phyloP scores from a whole-genome alignment of 2,329 filamentous ascomycete species.

The Arthrobotrys musiformis region DNA sequence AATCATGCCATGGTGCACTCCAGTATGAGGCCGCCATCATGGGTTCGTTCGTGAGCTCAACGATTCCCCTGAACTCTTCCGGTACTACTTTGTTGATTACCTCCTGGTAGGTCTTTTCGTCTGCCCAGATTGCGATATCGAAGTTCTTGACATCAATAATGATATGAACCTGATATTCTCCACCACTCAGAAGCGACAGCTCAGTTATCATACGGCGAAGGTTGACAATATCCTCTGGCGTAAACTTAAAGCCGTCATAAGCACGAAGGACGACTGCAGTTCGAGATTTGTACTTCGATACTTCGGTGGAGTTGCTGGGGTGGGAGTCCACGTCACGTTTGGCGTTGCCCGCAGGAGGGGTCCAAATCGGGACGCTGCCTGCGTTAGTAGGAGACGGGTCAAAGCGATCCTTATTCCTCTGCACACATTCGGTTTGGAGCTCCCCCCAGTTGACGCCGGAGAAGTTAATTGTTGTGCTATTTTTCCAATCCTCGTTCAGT shows the following conservation, averaged over 20 bases:
- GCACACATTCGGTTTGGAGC: conserved; percentile 68
- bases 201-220: conserved; percentile 86
- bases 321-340: conserved; percentile 19
- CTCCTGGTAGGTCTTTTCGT: conserved; percentile 73
- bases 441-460: conserved; percentile 69
- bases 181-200: conserved; percentile 80
- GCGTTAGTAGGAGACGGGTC: conserved; percentile 57
- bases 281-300: conserved; percentile 65
- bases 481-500: conserved; percentile 39
- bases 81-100: conserved; percentile 75
- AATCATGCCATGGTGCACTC: conserved; percentile 61
- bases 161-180: conserved; percentile 86
- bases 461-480: conserved; percentile 65
- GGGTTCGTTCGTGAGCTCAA: conserved; percentile 90
- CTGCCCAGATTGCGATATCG: conserved; percentile 80
- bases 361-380: conserved; percentile 18
- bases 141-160: conserved; percentile 86
- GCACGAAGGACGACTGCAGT: conserved; percentile 84
- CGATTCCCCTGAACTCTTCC: conserved; percentile 83
- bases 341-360: conserved; percentile 55
- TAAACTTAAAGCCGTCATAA: conserved; percentile 83
- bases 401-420: conserved; percentile 75
- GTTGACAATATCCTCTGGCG: conserved; percentile 81
- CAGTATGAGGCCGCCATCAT: conserved; percentile 94
- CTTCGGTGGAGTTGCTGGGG: neutral